Conservation (phyloP, 2,329 filamentous ascomycete genomes). For the Phyllosticta paracitricarpa region DNA sequence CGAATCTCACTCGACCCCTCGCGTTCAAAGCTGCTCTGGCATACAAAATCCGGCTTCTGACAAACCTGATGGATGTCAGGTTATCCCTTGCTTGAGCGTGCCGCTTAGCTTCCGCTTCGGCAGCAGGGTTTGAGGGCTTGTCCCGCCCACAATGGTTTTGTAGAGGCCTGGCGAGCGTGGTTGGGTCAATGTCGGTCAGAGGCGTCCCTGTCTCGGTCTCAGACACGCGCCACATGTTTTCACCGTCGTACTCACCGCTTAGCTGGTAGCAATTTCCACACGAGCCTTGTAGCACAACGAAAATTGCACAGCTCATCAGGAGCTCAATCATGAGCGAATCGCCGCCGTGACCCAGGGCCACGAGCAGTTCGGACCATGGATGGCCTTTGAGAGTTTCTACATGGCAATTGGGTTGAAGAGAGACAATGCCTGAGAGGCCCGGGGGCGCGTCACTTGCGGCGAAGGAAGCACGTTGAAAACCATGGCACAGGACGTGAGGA, state of each 20-base stretch:
- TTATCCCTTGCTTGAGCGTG: constrained; percentile 15
- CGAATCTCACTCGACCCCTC: constrained; percentile 58
- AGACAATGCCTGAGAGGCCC: constrained; percentile 57
- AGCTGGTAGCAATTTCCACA: constrained; percentile 65
- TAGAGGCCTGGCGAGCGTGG: not conserved
- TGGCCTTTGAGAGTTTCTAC: constrained; percentile 56
- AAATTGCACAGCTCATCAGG: constrained; percentile 69
- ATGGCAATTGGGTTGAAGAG: constrained; percentile 57
- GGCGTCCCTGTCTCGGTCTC: constrained; percentile 8
- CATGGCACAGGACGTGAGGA: constrained; percentile 73
- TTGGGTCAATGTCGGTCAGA: constrained; percentile 3
- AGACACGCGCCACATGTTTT: not conserved
- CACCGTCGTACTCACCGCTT: constrained; percentile 46
- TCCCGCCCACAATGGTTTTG: constrained; percentile 4
- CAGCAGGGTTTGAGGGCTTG: not conserved
- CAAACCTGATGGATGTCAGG: constrained; percentile 50
- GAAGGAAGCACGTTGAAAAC: constrained; percentile 50
- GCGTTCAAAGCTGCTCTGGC: constrained; percentile 62
- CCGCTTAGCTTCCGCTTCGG: constrained; percentile 20
- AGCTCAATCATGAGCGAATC: constrained; percentile 70
- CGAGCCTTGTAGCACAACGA: constrained; percentile 49
- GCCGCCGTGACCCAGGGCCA: constrained; percentile 63
- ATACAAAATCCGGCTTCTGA: constrained; percentile 80
- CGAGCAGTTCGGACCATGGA: constrained; percentile 68
- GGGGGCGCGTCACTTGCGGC: constrained; percentile 24